phyloP scores from a whole-genome alignment of 2,329 filamentous ascomycete genomes.

The Penicillium sp. region DNA sequence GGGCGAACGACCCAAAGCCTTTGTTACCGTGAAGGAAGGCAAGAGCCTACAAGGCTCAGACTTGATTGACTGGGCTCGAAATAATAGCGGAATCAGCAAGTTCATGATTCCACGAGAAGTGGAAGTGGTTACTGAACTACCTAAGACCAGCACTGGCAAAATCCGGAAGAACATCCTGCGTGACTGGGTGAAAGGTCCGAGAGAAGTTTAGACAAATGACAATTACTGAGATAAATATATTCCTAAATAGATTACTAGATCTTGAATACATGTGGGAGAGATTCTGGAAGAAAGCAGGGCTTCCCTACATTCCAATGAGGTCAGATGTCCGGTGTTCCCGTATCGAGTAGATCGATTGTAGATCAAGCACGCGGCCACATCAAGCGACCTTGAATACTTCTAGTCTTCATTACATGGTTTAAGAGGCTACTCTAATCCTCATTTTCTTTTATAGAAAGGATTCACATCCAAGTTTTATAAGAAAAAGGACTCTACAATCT shows the following conservation, averaged over 20 bases:
- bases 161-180: constrained; percentile 90
- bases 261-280: neutral
- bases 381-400: constrained; percentile 2
- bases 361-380: constrained; percentile 11
- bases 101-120: constrained; percentile 80
- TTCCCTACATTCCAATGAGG: constrained; percentile 6
- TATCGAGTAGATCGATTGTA: constrained; percentile 1
- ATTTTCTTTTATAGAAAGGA: neutral
- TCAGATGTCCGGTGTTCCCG: constrained; percentile 6
- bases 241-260: neutral
- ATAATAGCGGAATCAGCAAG: constrained; percentile 74
- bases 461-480: neutral
- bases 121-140: constrained; percentile 80
- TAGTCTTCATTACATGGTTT: neutral
- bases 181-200: constrained; percentile 69
- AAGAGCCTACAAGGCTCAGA: constrained; percentile 60
- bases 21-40: constrained; percentile 74
- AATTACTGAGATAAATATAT: neutral
- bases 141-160: constrained; percentile 97
- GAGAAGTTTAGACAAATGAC: neutral
- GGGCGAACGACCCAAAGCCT: constrained; percentile 96
- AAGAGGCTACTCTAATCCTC: neutral
- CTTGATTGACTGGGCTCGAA: constrained; percentile 81
- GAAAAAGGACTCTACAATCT: neutral
- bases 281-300: neutral